phyloP scores from a whole-genome alignment of 768 basidiomycete species.

The Obba rivulosa region DNA sequence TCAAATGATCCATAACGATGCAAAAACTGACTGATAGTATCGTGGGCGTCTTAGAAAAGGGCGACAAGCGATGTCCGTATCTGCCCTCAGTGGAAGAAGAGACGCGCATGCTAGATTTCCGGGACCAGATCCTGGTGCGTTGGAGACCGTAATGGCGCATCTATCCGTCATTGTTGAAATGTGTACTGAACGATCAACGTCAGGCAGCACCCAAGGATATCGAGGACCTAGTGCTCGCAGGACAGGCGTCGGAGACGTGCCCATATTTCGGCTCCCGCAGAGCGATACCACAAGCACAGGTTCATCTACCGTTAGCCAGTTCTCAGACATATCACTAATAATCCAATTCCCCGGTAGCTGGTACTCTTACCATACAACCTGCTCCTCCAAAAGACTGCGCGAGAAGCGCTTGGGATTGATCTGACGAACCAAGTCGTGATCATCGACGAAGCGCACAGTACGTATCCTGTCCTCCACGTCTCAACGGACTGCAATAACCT shows the following conservation, averaged over 20 bases:
- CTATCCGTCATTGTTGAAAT: background rate
- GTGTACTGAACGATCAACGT: background rate
- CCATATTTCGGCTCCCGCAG: conserved; percentile 90
- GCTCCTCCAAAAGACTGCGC: conserved; percentile 72
- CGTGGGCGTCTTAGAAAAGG: conserved; percentile 37
- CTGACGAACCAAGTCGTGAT: conserved; percentile 81
- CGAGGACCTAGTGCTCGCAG: conserved; percentile 79
- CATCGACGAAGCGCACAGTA: conserved; percentile 96
- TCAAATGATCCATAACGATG: background rate
- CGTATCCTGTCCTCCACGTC: conserved; percentile 21
- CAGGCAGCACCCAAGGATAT: conserved; percentile 91
- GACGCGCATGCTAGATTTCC: conserved; percentile 66
- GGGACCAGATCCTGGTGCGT: conserved; percentile 80
- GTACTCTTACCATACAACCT: conserved; percentile 95
- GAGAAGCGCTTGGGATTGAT: conserved; percentile 85
- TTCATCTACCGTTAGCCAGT: conserved; percentile 25
- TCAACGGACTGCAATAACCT: background rate
- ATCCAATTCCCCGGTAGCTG: conserved; percentile 40
- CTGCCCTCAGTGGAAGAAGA: conserved; percentile 72
- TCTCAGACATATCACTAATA: conserved; percentile 1
- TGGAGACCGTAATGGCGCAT: background rate
- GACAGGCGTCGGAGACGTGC: conserved; percentile 66
- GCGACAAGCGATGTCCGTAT: conserved; percentile 66
- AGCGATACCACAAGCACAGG: conserved; percentile 90
- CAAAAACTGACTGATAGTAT: conserved; percentile 15